These are phyloP conservation scores for Agarophyton chilense DNA, from an alignment of 23 red algal species.

Conservation along the genomic window DNA sequence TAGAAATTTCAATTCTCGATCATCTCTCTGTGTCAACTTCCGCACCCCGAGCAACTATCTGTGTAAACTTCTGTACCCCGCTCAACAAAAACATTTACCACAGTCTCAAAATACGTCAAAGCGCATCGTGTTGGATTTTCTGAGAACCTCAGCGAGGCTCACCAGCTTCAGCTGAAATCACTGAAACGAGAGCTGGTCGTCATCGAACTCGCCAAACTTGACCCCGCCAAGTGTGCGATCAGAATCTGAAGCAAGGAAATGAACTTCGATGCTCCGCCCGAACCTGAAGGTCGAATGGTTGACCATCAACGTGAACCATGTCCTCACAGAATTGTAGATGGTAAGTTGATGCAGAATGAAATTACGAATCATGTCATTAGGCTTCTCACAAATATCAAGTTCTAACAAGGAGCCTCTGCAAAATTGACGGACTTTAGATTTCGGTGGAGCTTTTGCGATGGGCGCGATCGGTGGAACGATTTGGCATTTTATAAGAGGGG, in stretches of 20 bases:
- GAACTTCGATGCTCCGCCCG: conserved; percentile 58
- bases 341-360: conserved; percentile 35
- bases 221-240: neutral
- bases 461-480: conserved; percentile 94
- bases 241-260: neutral
- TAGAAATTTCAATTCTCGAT: too few species aligned
- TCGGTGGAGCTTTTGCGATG: conserved; percentile 98
- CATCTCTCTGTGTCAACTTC: too few species aligned
- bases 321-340: conserved; percentile 97
- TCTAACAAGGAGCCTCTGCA: neutral
- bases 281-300: conserved; percentile 37
- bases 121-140: too few species aligned
- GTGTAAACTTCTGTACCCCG: too few species aligned
- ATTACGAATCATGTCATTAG: neutral
- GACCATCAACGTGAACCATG: conserved; percentile 98
- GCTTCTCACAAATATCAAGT: too few species aligned
- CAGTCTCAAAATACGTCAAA: too few species aligned
- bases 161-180: neutral
- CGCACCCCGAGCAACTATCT: too few species aligned
- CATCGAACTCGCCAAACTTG: neutral
- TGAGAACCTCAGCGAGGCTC: neutral
- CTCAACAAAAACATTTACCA: too few species aligned
- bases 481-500: conserved; percentile 96
- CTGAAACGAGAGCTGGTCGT: neutral
- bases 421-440: conserved; percentile 32